phyloP scores from a whole-genome alignment of 2,329 filamentous ascomycete species.

The Ophiostoma sp. region DNA sequence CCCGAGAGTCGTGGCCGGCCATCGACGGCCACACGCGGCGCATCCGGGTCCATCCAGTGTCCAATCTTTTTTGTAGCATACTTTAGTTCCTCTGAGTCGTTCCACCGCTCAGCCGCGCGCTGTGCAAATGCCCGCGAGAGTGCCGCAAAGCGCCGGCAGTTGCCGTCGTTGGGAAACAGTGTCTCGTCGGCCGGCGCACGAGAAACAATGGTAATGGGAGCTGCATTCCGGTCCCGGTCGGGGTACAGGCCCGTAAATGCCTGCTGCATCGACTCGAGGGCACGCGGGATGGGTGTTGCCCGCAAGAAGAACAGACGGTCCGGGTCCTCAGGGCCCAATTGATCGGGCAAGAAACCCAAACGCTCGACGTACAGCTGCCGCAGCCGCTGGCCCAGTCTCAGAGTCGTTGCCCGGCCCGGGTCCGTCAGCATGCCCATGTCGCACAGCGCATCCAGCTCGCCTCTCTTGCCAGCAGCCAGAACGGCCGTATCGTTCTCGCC shows the following conservation, averaged over 20 bases:
- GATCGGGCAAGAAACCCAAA: constrained; percentile 66
- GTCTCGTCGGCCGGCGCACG: constrained; percentile 71
- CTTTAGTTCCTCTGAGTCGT: constrained; percentile 74
- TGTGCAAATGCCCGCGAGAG: constrained; percentile 70
- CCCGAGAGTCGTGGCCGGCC: constrained; percentile 80
- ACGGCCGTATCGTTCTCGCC: constrained; percentile 68
- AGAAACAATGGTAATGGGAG: constrained; percentile 64
- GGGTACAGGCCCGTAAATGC: constrained; percentile 76
- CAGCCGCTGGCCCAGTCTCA: constrained; percentile 66
- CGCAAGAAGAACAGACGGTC: constrained; percentile 65
- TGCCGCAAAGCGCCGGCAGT: constrained; percentile 70
- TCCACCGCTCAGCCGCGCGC: constrained; percentile 71
- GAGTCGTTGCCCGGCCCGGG: constrained; percentile 69
- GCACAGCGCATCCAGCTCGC: constrained; percentile 78
- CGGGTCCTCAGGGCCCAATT: constrained; percentile 50
- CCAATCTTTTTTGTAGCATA: constrained; percentile 76
- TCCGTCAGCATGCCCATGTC: constrained; percentile 76
- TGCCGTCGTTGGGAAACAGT: constrained; percentile 74
- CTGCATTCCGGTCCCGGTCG: constrained; percentile 42
- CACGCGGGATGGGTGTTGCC: constrained; percentile 71
- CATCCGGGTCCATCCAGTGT: constrained; percentile 79
- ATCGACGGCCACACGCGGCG: constrained; percentile 74
- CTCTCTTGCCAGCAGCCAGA: constrained; percentile 65
- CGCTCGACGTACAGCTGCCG: constrained; percentile 73
- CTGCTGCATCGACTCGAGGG: constrained; percentile 76